A percentile compares a stretch with the other conserved stretches of the same genome.
Conservation (phyloP, 176 grass and related monocot species). For the Oryza brachyantha region DNA sequence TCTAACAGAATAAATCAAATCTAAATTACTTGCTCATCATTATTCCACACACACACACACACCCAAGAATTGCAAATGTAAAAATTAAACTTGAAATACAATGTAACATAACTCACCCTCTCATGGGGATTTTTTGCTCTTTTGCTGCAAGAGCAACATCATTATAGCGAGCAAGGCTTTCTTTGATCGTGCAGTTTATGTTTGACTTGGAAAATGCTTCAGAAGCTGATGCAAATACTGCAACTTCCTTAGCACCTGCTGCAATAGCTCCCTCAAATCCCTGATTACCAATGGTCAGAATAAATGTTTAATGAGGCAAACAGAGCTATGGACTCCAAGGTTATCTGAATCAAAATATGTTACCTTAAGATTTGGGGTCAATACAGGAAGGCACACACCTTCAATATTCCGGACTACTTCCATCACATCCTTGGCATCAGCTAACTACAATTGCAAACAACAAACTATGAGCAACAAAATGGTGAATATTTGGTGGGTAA, state of each 20-base stretch:
- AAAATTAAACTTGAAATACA: neutral
- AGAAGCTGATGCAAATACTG: constrained; percentile 90
- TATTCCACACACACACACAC: neutral
- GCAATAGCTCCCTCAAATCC: constrained; percentile 86
- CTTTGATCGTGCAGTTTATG: constrained; percentile 87
- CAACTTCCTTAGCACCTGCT: constrained; percentile 86
- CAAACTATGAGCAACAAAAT: neutral
- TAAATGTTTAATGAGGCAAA: neutral
- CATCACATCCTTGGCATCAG: constrained; percentile 90
- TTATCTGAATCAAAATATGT: neutral
- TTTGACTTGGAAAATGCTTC: constrained; percentile 94
- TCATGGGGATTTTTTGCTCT: constrained; percentile 55
- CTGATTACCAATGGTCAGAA: constrained; percentile 38
- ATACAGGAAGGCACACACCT: constrained; percentile 61
- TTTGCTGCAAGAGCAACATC: constrained; percentile 80
- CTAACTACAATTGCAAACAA: constrained; percentile 43
- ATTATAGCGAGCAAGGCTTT: constrained; percentile 82
- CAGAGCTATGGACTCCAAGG: neutral
- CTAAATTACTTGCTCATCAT: neutral
- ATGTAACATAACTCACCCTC: constrained; percentile 65
- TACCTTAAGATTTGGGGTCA: constrained; percentile 93
- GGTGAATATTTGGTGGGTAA: neutral
- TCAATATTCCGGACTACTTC: constrained; percentile 60
- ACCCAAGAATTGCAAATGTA: neutral
- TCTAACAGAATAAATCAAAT: constrained; percentile 1